A percentile compares a stretch with the other conserved stretches of the same genome.
phyloP scores from a whole-genome alignment of 2,329 filamentous ascomycete species.

The Talaromyces amestolkiae region DNA sequence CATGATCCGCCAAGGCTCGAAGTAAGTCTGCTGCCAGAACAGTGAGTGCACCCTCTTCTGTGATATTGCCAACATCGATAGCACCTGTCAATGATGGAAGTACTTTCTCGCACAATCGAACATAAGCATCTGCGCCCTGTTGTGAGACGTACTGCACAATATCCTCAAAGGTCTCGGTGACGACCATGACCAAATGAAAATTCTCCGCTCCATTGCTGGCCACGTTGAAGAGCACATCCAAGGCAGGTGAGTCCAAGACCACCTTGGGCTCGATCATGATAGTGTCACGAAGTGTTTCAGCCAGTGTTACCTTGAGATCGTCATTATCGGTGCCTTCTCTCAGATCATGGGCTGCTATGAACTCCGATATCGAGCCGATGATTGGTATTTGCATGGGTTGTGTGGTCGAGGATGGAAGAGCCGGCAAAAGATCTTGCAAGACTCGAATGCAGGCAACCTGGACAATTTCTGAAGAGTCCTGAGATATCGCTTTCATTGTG shows the following conservation, averaged over 20 bases:
- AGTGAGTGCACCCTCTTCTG: constrained; percentile 73
- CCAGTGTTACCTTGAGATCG: constrained; percentile 84
- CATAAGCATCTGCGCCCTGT: constrained; percentile 65
- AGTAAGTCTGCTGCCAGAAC: constrained; percentile 85
- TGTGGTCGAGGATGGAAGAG: constrained; percentile 51
- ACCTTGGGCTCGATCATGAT: constrained; percentile 76
- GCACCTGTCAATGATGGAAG: constrained; percentile 83
- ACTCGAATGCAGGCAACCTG: constrained; percentile 89
- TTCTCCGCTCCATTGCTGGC: constrained; percentile 85
- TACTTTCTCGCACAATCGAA: constrained; percentile 77
- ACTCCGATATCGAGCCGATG: constrained; percentile 63
- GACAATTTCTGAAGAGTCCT: constrained; percentile 80
- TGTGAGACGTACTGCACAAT: constrained; percentile 69
- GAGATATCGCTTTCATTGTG: constrained; percentile 70
- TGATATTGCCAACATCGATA: constrained; percentile 83
- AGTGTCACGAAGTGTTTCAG: constrained; percentile 78
- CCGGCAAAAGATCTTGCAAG: constrained; percentile 65
- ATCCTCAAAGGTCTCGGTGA: constrained; percentile 88
- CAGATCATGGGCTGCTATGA: constrained; percentile 75
- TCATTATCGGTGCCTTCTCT: constrained; percentile 83
- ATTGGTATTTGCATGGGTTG: constrained; percentile 61
- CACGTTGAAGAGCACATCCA: constrained; percentile 81
- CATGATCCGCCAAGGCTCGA: constrained; percentile 75
- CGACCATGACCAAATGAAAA: constrained; percentile 84
- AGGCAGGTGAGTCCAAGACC: constrained; percentile 67